Evolutionary conservation across 2,329 filamentous ascomycete genomes (phyloP), one percentile per base, ranked within the genome.

Genomic region (Ophiostoma sp.): DNA sequence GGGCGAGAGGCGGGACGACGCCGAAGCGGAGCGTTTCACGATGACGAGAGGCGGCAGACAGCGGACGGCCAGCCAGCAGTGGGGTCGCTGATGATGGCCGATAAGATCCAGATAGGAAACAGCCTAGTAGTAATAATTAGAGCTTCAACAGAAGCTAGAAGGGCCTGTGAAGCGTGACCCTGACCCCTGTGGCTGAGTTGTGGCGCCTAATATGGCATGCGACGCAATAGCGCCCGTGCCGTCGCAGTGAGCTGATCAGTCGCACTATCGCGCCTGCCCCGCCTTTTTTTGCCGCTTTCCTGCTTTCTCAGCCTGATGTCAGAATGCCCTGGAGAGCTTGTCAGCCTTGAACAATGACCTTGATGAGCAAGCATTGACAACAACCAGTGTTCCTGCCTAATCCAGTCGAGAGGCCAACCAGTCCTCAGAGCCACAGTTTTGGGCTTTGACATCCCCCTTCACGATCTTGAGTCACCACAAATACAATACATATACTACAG

Each of bases 161-260:
- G 7, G 18, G n/a, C 8, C 18, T 52, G 14, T 45, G 49, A 27
- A 27, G 27, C 27, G 27, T 27, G 27, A 27, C 27, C 27, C 27
- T 55, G 49, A 27, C 49, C 49, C 42, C 49, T 67, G 65, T 67
- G 65, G 68, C 65, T 67, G 65, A 65, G 68, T 42, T 65, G 68
- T 69, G 68, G 68, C 65, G 65, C 40, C 38, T 3, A 2, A 18
- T 36, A 4, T n/a, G n/a, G 27, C 66, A 7, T 49, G 49, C 18
- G 11, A 38, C 27, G 60, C 44, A 27, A 8, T n/a, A 55, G n/a
- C 49, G 49, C 49, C 49, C 27, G 49, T 18, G 2, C 12, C 65
- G 47, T 62, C 40, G 12, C 27, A 27, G 27, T 27, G 27, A 27
- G 27, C 27, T 27, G 27, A 27, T 27, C 27, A 27, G 27, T 27